Evolutionary conservation across 1,284 basidiomycete genomes (phyloP).

Genomic region (Volvariella volvacea): DNA sequence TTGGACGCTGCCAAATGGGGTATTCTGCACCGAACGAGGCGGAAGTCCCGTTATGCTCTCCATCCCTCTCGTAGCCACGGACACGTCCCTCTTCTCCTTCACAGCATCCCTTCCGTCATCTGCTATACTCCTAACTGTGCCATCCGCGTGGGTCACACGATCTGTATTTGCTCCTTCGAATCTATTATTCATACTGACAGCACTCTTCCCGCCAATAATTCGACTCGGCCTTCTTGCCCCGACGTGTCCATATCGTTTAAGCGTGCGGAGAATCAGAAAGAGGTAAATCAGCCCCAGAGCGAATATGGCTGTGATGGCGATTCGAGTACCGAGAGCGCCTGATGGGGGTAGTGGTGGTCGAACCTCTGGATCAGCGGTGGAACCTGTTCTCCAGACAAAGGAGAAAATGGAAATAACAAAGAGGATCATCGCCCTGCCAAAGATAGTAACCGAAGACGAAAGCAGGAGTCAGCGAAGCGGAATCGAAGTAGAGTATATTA

Average conservation of each 20-base stretch:
- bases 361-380: constrained; percentile 34
- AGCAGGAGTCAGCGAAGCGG: not conserved
- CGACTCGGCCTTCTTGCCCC: not conserved
- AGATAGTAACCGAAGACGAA: not conserved
- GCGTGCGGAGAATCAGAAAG: constrained; percentile 51
- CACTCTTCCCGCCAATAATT: no score
- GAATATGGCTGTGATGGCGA: constrained; percentile 50
- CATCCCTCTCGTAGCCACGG: not conserved
- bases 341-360: constrained; percentile 21
- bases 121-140: no score
- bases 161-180: no score
- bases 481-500: no score
- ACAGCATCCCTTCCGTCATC: no score
- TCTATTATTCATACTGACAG: no score
- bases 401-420: constrained; percentile 64
- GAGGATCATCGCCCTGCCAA: constrained; percentile 55
- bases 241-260: constrained; percentile 46
- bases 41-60: no score
- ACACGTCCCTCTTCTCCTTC: constrained; percentile 1
- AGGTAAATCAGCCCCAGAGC: constrained; percentile 59
- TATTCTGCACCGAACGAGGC: no score
- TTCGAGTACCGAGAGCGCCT: constrained; percentile 44
- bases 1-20: no score
- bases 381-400: constrained; percentile 68
- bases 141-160: no score